Evolutionary conservation across 2,329 filamentous ascomycete genomes (phyloP), one percentile per base, ranked within the genome.

Genomic region (Clonostachys byssicola): DNA sequence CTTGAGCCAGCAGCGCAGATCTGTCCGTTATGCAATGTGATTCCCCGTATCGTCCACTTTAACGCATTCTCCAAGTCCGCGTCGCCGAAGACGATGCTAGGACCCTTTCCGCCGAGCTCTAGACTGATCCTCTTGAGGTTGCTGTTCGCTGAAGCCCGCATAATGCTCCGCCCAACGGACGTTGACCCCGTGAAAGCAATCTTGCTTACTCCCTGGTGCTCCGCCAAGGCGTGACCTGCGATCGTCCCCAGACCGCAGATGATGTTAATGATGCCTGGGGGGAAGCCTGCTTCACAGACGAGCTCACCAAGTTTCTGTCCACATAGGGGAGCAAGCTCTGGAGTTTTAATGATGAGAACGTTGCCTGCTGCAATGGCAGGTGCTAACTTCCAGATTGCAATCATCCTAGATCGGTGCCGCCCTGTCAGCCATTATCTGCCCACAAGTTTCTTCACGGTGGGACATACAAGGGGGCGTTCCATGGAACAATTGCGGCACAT

Each of bases 121-220:
- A 85, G 70, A 3, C 78, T 81, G 35, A 85, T 75, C 57, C 81
- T 81, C 67, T 85, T 85, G 56, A 81, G 66, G 51, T 78, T 78
- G 39, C 73, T 87, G 2, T 75, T 68, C 5, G 83, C 76, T 1
- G 86, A 85, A 59, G 80, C 75, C 57, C 85, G 85, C 80, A 89
- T 88, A 52, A 91, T 88, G 52, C 82, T 73, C 46, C 80, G 78
- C 4, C 84, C 88, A 0, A 86, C 88, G 5, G 72, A 71, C 5
- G 83, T 86, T 13, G 80, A 86, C 36, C 88, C 88, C 0, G 88
- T 92, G 58, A 92, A 92, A 5, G 83, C 83, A 47, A 92, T 73
- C 61, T 88, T 89, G 55, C 86, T 80, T 41, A 92, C 78, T 43
- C 78, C 77, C 47, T 81, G 72, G 64, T 92, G 88, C 42, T 75